A percentile compares a stretch with the other conserved stretches of the same genome.
These are phyloP conservation scores for Emericellopsis cladophorae DNA, from an alignment of 2,329 filamentous ascomycete species.

Conservation along the genomic window DNA sequence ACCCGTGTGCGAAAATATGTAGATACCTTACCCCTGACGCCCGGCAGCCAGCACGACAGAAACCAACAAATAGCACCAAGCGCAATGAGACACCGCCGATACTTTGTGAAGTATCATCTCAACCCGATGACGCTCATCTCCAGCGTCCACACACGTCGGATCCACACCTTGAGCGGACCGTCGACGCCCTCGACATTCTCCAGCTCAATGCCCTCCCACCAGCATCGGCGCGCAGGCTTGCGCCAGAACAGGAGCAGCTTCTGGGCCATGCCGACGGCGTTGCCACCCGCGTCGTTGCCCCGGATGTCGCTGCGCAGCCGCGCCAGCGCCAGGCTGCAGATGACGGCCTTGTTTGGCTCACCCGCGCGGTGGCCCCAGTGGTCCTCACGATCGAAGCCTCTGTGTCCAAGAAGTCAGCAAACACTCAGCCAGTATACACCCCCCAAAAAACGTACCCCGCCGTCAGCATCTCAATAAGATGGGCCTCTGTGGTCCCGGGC, in stretches of 20 bases:
- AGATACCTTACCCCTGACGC: slow-evolving; percentile 3
- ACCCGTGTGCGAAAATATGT: not conserved
- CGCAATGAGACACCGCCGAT: not conserved
- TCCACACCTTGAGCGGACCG: slow-evolving; percentile 94
- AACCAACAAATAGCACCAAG: not conserved
- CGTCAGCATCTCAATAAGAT: slow-evolving; percentile 98
- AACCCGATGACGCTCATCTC: slow-evolving; percentile 95
- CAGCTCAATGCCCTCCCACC: slow-evolving; percentile 97
- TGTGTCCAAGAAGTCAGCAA: slow-evolving; percentile 22
- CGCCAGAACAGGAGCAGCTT: slow-evolving; percentile 97
- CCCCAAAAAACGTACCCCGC: slow-evolving; percentile 60
- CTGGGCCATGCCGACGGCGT: slow-evolving; percentile 93
- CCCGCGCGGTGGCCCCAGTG: slow-evolving; percentile 93
- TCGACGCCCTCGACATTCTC: slow-evolving; percentile 82
- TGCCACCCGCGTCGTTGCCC: slow-evolving; percentile 60
- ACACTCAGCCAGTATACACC: not conserved
- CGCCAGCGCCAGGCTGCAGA: slow-evolving; percentile 90
- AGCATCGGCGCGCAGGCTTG: slow-evolving; percentile 90
- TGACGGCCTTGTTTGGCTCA: slow-evolving; percentile 95
- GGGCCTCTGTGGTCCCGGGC: slow-evolving; percentile 90
- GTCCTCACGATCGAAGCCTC: slow-evolving; percentile 94
- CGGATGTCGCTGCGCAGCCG: slow-evolving; percentile 86
- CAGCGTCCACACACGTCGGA: slow-evolving; percentile 92
- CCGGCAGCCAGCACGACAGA: slow-evolving; percentile 1
- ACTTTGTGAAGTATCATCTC: slow-evolving; percentile 33